Conservation (phyloP, 495 filamentous ascomycete genomes). For the Neurospora intermedia region DNA sequence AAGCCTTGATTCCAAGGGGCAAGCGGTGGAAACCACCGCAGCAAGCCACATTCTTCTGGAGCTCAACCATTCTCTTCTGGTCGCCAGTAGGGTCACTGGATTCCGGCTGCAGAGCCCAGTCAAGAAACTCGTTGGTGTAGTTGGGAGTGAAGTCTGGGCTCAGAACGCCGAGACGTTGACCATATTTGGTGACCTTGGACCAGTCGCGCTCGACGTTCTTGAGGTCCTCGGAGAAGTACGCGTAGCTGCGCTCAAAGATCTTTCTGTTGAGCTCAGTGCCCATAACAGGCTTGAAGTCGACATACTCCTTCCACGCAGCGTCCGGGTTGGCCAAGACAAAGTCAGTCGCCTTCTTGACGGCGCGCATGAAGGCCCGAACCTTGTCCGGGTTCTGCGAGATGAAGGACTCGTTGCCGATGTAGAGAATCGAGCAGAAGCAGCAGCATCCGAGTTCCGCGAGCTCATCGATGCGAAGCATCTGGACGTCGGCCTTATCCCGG, state of each 20-base stretch:
- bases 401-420: constrained; percentile 57
- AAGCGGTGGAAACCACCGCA: constrained; percentile 39
- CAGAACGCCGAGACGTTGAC: constrained; percentile 53
- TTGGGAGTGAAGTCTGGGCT: constrained; percentile 48
- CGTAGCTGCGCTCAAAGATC: constrained; percentile 63
- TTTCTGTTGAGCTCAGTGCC: constrained; percentile 52
- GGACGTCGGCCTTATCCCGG: constrained; percentile 49
- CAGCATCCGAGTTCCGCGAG: constrained; percentile 62
- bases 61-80: constrained; percentile 52
- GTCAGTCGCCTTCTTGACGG: constrained; percentile 59
- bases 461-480: constrained; percentile 66
- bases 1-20: background rate
- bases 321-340: constrained; percentile 49
- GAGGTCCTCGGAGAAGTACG: constrained; percentile 58
- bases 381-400: constrained; percentile 48
- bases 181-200: constrained; percentile 59
- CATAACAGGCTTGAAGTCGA: constrained; percentile 60
- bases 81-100: constrained; percentile 52
- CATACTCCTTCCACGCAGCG: constrained; percentile 50
- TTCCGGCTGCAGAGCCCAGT: constrained; percentile 49
- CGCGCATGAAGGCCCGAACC: constrained; percentile 50
- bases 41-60: constrained; percentile 47
- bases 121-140: constrained; percentile 56
- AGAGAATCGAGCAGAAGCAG: constrained; percentile 66
- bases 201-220: constrained; percentile 62